Percentiles rank a stretch among this genome's conserved stretches.
Conservation (phyloP, 495 filamentous ascomycete genomes). For the Daldinia bambusicola region DNA sequence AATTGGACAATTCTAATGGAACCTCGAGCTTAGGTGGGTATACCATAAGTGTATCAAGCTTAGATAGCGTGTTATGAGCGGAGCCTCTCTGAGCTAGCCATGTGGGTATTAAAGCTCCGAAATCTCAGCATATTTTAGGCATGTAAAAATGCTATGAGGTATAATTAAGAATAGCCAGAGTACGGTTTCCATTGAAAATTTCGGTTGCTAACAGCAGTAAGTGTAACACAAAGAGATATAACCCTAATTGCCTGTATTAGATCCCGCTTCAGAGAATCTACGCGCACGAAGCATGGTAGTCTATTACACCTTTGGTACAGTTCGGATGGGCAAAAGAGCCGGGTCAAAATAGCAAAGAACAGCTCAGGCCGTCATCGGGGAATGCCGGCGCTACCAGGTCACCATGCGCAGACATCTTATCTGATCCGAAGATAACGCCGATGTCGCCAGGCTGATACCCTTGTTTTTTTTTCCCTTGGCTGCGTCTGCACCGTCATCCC, state of each 20-base stretch:
- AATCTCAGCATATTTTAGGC: background rate
- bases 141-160: background rate
- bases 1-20: background rate
- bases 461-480: constrained; percentile 26
- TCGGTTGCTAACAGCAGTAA: background rate
- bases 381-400: constrained; percentile 16
- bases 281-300: background rate
- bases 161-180: background rate
- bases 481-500: constrained; percentile 28
- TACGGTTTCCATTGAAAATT: background rate
- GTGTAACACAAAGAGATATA: background rate
- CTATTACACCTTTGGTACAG: background rate
- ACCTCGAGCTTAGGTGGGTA: background rate
- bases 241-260: background rate
- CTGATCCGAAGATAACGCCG: constrained; percentile 64
- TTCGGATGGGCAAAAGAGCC: background rate
- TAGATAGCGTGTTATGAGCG: background rate
- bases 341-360: background rate
- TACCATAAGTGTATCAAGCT: background rate
- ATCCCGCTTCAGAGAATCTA: background rate
- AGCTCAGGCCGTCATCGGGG: constrained; percentile 38
- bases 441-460: constrained; percentile 49
- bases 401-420: constrained; percentile 54
- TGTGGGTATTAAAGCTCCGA: background rate
- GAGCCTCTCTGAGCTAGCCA: background rate